Evolutionary conservation across 208 protist genomes (phyloP), one percentile per base, ranked within the genome.

Genomic region (Trypanosoma avium): DNA sequence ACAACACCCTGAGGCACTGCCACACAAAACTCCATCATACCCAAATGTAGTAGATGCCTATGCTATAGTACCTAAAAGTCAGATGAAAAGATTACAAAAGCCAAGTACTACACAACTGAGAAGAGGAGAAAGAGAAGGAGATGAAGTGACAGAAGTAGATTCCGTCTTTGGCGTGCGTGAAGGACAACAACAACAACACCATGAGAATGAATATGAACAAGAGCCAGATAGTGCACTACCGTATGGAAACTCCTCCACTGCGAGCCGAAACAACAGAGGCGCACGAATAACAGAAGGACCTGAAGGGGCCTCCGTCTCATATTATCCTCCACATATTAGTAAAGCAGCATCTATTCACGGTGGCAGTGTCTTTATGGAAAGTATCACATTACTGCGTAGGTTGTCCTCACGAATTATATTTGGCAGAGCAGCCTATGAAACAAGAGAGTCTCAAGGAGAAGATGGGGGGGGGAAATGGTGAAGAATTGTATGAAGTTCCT

Each of bases 301-400:
- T 9, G 42, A 50, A 17, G 27, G 17, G n/a, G n/a, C n/a, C 17
- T 21, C 57, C n/a, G 9, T 8, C 19, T 33, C 13, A 13, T 8
- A 50, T 30, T 50, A 15, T 4, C 15, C 43, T 22, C 40, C 40
- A 12, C 24, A 62, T 12, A 38, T 62, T 30, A 29, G 12, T 33
- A 62, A 62, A 27, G 29, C 26, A 35, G 57, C 40, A 1, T 27
- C 57, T 22, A 33, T 62, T 5, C 57, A 62, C 26, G 15, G 22
- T 3, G 36, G 43, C 12, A 62, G 10, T 13, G 27, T 24, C 21
- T 27, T 62, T 30, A 62, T 27, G 22, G 57, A 62, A 30, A 62
- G 57, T 21, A 32, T 62, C 57, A 62, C 57, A 40, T 27, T 62
- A 1, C 30, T 62, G 12, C 43, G 57, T 4, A 62, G 30, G 36